Percentiles rank a stretch among this genome's conserved stretches.
These are phyloP conservation scores for Pichia occidentalis DNA, from an alignment of 805 yeast genomes.

Conservation along the genomic window DNA sequence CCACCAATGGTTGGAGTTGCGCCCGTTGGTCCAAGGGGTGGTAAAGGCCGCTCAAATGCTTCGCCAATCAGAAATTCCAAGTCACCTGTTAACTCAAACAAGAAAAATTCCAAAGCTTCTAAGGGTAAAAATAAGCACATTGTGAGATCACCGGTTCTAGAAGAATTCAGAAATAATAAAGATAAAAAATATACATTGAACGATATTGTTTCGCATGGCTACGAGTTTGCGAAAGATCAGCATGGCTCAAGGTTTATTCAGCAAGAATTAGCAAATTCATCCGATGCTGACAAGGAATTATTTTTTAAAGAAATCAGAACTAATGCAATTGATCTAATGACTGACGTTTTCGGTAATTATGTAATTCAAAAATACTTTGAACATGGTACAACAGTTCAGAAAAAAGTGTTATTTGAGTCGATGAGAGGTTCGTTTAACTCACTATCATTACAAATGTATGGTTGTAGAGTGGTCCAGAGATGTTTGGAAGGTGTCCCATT, in stretches of 20 bases:
- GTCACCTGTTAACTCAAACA: conserved; percentile 5
- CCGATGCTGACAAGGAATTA: conserved; percentile 64
- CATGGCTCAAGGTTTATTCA: conserved; percentile 97
- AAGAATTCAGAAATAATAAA: conserved; percentile 70
- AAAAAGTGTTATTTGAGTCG: conserved; percentile 54
- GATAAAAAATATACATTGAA: conserved; percentile 56
- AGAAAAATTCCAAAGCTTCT: conserved; percentile 19
- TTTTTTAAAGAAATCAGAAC: conserved; percentile 80
- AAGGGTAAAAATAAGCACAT: conserved; percentile 37
- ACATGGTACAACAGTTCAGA: conserved; percentile 66
- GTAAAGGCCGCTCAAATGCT: conserved; percentile 1
- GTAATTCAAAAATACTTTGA: conserved; percentile 94
- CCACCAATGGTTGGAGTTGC: conserved; percentile 12
- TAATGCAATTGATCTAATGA: conserved; percentile 71
- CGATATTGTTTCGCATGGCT: conserved; percentile 79
- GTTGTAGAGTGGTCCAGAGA: conserved; percentile 94
- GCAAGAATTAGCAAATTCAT: conserved; percentile 65
- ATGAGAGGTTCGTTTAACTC: conserved; percentile 72
- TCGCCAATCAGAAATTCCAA: conserved; percentile 4
- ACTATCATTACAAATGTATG: conserved; percentile 90
- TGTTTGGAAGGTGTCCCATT: conserved; percentile 71
- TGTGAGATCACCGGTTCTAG: conserved; percentile 72
- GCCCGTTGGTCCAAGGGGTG: conserved; percentile 5
- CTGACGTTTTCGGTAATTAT: conserved; percentile 97
- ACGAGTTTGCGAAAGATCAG: conserved; percentile 92